Base-by-base conservation (phyloP, 139 green algal species). In the Gonium pectorale region DNA sequence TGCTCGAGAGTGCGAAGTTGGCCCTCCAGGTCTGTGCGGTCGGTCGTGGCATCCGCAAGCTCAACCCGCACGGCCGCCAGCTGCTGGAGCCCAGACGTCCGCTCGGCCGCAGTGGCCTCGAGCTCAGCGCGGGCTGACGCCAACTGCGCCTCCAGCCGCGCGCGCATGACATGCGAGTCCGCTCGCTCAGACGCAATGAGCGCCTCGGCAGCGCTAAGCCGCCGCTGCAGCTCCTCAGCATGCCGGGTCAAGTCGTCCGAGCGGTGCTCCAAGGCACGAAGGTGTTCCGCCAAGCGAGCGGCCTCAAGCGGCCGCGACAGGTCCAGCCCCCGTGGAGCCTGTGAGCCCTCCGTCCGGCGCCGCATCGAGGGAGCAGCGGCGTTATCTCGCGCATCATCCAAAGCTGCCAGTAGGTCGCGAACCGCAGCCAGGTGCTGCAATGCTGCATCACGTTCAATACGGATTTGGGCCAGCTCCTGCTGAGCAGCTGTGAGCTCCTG, bases 161-260 rank as follows among this genome's bases (percentile, higher is more conserved):
- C 27, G 21, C 31, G 64, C 8, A 37, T 26, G 9, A 56, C 63
- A 15, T 44, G 31, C 19, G 79, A 64, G 6, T 85, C 79, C 5
- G 79, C 66, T 5, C 64, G 64, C 49, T 75, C 79, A 22, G 33
- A 56, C 24, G n/a, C 24, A 35, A 85, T 46, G 21, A 33, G 46
- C 44, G 46, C 64, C 49, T 75, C 79, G 4, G 49, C 49, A 17
- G 3, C 46, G 21, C 56, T 43, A 5, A 85, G 64, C 43, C 64
- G 64, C 44, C 63, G 63, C 46, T 85, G 79, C 64, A 75, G 38
- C 11, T 75, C 79, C 35, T 77, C 77, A 3, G 77, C n/a, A 4
- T 64, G 44, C 11, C 44, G 62, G 7, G 62, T 33, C 43, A 73
- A 26, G 2, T 73, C 41, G 64, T 64, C 49, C 17, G 79, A 64